These are phyloP conservation scores for Cucurbita moschata DNA, from an alignment of 306 rosid genomes.

Conservation along the genomic window DNA sequence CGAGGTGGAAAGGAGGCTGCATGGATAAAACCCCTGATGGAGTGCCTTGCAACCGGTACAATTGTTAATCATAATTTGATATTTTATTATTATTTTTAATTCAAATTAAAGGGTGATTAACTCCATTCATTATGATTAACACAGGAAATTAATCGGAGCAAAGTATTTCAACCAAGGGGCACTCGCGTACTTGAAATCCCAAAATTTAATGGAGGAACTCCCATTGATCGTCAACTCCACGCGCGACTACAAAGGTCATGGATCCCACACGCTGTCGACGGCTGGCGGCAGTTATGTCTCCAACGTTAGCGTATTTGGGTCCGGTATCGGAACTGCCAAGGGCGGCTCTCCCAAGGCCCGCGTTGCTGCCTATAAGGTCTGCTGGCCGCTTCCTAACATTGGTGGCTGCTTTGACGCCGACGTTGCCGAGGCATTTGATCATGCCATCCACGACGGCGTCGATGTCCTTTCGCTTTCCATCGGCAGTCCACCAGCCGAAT, in stretches of 20 bases:
- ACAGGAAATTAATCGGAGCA: constrained; percentile 66
- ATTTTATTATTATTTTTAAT: too few species aligned
- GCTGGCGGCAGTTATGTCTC: constrained; percentile 46
- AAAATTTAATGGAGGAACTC: background rate
- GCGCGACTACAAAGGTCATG: constrained; percentile 49
- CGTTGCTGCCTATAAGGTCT: constrained; percentile 56
- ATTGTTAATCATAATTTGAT: too few species aligned
- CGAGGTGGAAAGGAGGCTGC: too few species aligned
- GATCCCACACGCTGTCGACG: constrained; percentile 72
- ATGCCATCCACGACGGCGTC: constrained; percentile 60
- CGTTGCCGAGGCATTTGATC: constrained; percentile 42
- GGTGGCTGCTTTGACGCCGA: constrained; percentile 44
- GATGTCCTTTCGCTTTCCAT: constrained; percentile 54
- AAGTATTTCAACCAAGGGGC: constrained; percentile 63
- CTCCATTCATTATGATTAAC: background rate
- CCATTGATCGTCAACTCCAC: constrained; percentile 10
- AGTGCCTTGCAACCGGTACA: too few species aligned
- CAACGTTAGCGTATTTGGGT: constrained; percentile 32
- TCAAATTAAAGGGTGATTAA: background rate
- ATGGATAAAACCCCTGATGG: too few species aligned
- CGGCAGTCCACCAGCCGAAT: constrained; percentile 11
- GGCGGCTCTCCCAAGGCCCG: constrained; percentile 74
- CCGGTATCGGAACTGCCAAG: constrained; percentile 53
- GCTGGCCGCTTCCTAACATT: constrained; percentile 28
- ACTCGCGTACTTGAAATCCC: background rate